Base-by-base conservation (phyloP, 2,329 filamentous ascomycete species). In the Tolypocladium inflatum region DNA sequence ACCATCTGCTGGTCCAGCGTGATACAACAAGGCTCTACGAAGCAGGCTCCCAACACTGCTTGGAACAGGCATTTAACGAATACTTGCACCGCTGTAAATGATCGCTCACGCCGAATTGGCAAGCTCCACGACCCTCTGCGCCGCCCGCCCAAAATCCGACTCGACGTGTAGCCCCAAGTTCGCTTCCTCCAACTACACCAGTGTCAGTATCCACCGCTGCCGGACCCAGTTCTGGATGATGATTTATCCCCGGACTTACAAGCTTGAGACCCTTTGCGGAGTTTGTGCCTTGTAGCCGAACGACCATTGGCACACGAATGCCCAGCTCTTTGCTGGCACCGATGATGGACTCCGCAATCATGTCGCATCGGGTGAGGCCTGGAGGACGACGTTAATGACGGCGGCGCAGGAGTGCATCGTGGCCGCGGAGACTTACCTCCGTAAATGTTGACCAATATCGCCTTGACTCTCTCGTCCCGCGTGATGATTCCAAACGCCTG, bases 401-500 rank as follows among this genome's bases (percentile, higher is more conserved):
- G 19, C 48, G 30, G 19, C 48, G 30, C 4, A 4, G 4, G 6
- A 19, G 5, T 10, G 30, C 10, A 13, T 3, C 33, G 30, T 7
- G 17, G 1, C 3, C 9, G 15, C 7, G 11, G 11, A 37, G 7
- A 59, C 68, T 59, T 56, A 71, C 73, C 73, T 33, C 73, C 73
- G 23, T 75, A 85, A 10, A 85, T 82, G 58, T 85, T 86, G 10
- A 86, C 79, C 53, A 85, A 70, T 33, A 86, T 74, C 4, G 88
- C 85, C 64, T 83, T 86, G 9, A 95, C 89, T 37, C 89, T 78
- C 2, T 79, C 72, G 65, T 96, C 91, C 6, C 78, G 76, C 52
- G 91, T 75, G 21, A 96, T 84, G 15, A 92, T 80, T 58, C 85
- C 80, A 68, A 96, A 94, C 1, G 85, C 86, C 58, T 84, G 83